Conservation (phyloP, 257 asterid genomes). For the Nyctanthes arbortristis region DNA sequence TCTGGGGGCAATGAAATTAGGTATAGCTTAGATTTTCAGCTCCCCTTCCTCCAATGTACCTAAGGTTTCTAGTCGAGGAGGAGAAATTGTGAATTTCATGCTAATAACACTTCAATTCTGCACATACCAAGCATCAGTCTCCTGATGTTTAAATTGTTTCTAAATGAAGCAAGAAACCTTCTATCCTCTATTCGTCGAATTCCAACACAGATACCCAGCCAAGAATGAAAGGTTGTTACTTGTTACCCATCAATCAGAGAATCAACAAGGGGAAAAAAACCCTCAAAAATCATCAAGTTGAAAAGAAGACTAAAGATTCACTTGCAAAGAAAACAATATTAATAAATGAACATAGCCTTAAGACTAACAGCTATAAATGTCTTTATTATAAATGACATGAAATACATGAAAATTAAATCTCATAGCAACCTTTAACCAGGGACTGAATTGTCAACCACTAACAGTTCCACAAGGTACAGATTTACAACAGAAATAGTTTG, state of each 20-base stretch:
- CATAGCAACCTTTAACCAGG: background rate
- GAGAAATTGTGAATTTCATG: no score
- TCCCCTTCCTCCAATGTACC: background rate
- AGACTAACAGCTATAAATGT: no score
- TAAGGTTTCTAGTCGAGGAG: background rate
- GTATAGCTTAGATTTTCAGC: background rate
- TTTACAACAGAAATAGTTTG: slow-evolving; percentile 17
- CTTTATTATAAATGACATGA: background rate
- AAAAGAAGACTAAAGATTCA: background rate
- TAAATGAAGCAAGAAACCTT: background rate
- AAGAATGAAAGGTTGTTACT: background rate
- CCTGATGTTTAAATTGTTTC: background rate
- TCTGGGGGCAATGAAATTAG: background rate
- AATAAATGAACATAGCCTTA: background rate
- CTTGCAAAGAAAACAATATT: background rate
- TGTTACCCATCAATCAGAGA: background rate
- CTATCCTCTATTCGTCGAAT: background rate
- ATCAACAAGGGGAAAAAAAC: background rate
- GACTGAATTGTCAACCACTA: slow-evolving; percentile 11
- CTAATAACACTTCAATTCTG: background rate
- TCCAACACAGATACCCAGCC: background rate
- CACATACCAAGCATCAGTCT: background rate
- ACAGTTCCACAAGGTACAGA: slow-evolving; percentile 18
- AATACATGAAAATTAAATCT: background rate
- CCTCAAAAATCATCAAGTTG: background rate